Percentiles rank a stretch among this genome's conserved stretches.
These are phyloP conservation scores for Cymbidium sinense DNA, from an alignment of 106 monocot species.

Conservation along the genomic window DNA sequence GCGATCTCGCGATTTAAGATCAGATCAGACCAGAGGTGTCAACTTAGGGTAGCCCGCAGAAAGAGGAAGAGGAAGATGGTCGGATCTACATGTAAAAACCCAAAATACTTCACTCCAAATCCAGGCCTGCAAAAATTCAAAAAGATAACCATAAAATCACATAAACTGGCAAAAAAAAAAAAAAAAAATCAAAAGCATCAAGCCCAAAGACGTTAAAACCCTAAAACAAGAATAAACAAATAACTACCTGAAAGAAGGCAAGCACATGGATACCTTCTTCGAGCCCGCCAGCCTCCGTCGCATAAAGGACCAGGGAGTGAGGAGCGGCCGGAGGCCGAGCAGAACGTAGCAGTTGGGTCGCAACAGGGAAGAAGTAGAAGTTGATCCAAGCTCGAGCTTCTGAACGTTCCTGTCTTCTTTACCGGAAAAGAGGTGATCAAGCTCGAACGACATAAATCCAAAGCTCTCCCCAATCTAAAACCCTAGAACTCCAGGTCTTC, in stretches of 20 bases:
- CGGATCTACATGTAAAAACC: conserved; percentile 32
- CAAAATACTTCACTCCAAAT: conserved; percentile 41
- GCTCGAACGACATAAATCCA: conserved; percentile 20
- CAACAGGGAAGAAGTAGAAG: not conserved
- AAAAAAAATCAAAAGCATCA: not conserved
- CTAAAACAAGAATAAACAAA: not conserved
- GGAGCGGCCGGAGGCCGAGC: not conserved
- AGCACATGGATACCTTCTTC: conserved; percentile 18
- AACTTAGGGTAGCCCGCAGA: conserved; percentile 16
- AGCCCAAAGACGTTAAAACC: not conserved
- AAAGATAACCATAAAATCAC: not conserved
- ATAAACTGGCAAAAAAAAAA: not conserved
- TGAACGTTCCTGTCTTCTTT: not conserved
- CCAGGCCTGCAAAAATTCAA: conserved; percentile 23
- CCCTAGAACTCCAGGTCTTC: not conserved
- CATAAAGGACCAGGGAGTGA: not conserved
- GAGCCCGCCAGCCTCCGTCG: conserved; percentile 5
- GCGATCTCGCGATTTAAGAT: not conserved
- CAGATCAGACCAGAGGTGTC: conserved; percentile 9
- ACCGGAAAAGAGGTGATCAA: conserved; percentile 10
- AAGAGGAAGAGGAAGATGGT: conserved; percentile 21
- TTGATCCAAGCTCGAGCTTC: not conserved
- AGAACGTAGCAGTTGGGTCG: not conserved
- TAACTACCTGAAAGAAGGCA: conserved; percentile 9
- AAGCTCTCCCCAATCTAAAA: not conserved